Conservation (phyloP, 192 early-diverging fungal species). For the Podila epigama region DNA sequence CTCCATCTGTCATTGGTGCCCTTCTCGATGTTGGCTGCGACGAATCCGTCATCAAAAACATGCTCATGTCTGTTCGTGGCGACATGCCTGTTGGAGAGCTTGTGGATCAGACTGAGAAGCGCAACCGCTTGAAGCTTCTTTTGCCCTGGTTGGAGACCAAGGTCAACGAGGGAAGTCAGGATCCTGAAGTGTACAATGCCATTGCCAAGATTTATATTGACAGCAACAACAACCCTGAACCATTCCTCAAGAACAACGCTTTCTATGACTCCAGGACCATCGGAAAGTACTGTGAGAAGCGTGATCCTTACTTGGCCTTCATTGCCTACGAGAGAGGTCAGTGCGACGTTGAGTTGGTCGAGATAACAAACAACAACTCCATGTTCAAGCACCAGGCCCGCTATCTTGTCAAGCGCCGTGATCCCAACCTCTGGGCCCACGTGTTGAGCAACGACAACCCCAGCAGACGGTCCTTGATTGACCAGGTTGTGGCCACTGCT, state of each 20-base stretch:
- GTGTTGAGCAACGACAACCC: constrained; percentile 79
- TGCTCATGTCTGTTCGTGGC: constrained; percentile 85
- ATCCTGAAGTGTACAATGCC: constrained; percentile 95
- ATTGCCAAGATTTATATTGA: constrained; percentile 99
- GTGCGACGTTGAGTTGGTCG: constrained; percentile 90
- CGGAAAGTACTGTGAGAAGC: constrained; percentile 99
- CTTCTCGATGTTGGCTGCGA: constrained; percentile 98
- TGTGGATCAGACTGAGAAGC: constrained; percentile 92
- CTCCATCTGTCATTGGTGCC: constrained; percentile 96
- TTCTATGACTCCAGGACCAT: constrained; percentile 91
- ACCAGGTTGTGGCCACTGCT: constrained; percentile 91
- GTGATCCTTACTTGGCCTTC: constrained; percentile 95
- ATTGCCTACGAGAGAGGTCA: constrained; percentile 87
- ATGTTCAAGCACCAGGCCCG: constrained; percentile 99
- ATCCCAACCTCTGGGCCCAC: constrained; percentile 81
- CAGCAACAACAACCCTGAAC: constrained; percentile 98
- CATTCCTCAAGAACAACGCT: constrained; percentile 89
- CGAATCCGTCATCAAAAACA: constrained; percentile 90
- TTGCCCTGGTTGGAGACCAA: constrained; percentile 94
- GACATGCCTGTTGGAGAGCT: constrained; percentile 86
- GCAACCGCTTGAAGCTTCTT: constrained; percentile 95
- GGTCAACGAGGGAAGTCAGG: constrained; percentile 87
- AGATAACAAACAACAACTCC: constrained; percentile 94
- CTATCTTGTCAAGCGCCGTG: constrained; percentile 88
- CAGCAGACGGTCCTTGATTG: constrained; percentile 86